Evolutionary conservation across 805 yeast species (phyloP), one percentile per base, ranked within the genome.

Genomic region (Candida koratica): DNA sequence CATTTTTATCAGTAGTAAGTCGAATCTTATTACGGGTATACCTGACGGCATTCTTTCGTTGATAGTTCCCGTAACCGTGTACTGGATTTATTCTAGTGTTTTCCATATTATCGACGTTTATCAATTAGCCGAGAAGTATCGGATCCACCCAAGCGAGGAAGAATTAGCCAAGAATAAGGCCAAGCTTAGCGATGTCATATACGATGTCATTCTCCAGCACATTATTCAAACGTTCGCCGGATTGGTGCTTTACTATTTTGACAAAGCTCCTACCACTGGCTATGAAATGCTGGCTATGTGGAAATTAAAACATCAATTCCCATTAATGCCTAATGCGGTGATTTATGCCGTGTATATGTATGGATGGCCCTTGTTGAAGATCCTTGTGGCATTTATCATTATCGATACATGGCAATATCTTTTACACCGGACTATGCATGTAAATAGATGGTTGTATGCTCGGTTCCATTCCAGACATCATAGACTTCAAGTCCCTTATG

Each of bases 371-470:
- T 28, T 63, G 1, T 17, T 75, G n/a, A 79, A 78, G 46, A 58
- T 87, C 20, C 32, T 62, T 10, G 31, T 69, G 19, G 96, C 94
- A 3, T 81, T 88, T 52, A 54, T 77, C 34, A 65, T 93, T 44
- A 74, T 93, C 49, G 98, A 93, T 58, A 73, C 95, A 3, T 93
- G 98, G 98, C 98, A 93, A 64, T 93, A 84, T 60, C 77, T 79
- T 70, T 68, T 89, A 44, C 98, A 93, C 59, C 73, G 96, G 43
- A 56, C 72, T 45, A 89, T 93, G 97, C 98, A 93, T 56, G 52
- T 71, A 55, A 84, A 84, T 71, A 81, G 79, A 55, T 64, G 69
- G 37, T 65, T 89, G 32, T 93, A 93, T 72, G 75, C 73, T 44
- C 65, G 77, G 36, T 85, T 86, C 69, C 98, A 93, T 60, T 87